Conservation (phyloP, 2,329 filamentous ascomycete species). For the Knoxdaviesia capensis region DNA sequence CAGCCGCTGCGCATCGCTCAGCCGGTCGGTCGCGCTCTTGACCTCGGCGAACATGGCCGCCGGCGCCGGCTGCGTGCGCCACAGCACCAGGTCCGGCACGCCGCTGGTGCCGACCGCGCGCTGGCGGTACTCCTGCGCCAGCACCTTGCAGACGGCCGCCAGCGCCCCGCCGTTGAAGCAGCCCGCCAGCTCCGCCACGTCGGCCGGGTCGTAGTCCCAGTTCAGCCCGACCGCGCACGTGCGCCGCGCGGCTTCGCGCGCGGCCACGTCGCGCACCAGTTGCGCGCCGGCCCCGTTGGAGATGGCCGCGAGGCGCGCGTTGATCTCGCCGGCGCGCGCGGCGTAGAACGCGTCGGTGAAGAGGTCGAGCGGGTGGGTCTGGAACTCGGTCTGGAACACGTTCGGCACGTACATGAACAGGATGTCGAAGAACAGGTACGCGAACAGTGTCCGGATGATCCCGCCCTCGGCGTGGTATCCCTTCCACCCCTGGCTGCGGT, state of each 20-base stretch:
- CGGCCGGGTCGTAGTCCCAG: conserved; percentile 67
- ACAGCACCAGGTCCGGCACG: conserved; percentile 82
- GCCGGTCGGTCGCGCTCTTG: conserved; percentile 71
- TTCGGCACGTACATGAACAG: conserved; percentile 87
- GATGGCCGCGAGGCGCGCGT: conserved; percentile 68
- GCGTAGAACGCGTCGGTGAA: conserved; percentile 87
- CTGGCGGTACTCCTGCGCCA: conserved; percentile 85
- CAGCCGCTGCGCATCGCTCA: conserved; percentile 88
- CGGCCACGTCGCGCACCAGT: conserved; percentile 50
- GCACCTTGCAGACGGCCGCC: conserved; percentile 72
- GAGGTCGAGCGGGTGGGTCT: conserved; percentile 82
- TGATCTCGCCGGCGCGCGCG: conserved; percentile 72
- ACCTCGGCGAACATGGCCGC: conserved; percentile 55
- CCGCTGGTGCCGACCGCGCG: conserved; percentile 44
- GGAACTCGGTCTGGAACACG: conserved; percentile 89
- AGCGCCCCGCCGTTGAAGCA: conserved; percentile 70
- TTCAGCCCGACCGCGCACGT: conserved; percentile 84
- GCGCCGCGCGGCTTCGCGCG: conserved; percentile 42
- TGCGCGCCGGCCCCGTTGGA: conserved; percentile 56
- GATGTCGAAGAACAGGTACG: conserved; percentile 82
- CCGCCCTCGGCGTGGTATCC: conserved; percentile 88
- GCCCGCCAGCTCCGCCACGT: conserved; percentile 56
- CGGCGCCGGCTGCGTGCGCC: conserved; percentile 29
- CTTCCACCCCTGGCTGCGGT: conserved; percentile 60
- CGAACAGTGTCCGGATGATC: conserved; percentile 77